These are phyloP conservation scores for Crotalaria pallida DNA, from an alignment of 306 rosid species.

Conservation along the genomic window DNA sequence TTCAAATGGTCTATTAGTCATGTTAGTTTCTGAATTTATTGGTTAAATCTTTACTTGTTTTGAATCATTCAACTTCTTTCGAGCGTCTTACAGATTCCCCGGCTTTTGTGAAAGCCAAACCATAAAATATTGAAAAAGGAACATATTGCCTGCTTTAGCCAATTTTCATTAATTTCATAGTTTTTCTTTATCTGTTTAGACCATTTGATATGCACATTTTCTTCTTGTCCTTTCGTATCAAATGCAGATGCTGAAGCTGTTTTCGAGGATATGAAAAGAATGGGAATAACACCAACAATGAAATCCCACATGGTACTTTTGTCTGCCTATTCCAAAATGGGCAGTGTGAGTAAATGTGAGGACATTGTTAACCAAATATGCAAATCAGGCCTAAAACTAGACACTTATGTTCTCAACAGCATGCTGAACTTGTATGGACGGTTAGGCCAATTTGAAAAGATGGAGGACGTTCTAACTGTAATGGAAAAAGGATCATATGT, in stretches of 20 bases:
- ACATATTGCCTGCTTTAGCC: not conserved
- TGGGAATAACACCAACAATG: slow-evolving; percentile 86
- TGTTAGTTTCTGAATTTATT: not conserved
- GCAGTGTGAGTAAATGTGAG: slow-evolving; percentile 71
- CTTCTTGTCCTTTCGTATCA: not conserved
- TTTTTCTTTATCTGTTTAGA: not conserved
- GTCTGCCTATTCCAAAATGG: slow-evolving; percentile 66
- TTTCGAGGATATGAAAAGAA: slow-evolving; percentile 75
- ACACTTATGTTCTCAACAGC: slow-evolving; percentile 75
- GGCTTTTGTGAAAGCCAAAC: not conserved
- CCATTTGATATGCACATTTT: not conserved
- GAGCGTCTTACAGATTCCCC: not conserved
- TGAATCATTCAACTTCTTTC: not conserved
- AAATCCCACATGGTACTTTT: slow-evolving; percentile 93
- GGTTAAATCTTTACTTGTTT: not conserved
- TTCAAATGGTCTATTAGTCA: not conserved
- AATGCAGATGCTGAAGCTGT: slow-evolving; percentile 62
- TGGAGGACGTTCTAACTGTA: slow-evolving; percentile 67
- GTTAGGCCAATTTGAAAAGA: slow-evolving; percentile 63
- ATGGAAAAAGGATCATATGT: slow-evolving; percentile 60
- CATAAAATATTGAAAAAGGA: not conserved
- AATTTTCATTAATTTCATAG: not conserved
- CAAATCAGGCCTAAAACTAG: slow-evolving; percentile 63
- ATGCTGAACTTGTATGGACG: slow-evolving; percentile 84
- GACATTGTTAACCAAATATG: slow-evolving; percentile 67